A percentile compares a stretch with the other conserved stretches of the same genome.
Conservation (phyloP, 192 early-diverging fungal genomes). For the Gryganskiella cystojenkinii region DNA sequence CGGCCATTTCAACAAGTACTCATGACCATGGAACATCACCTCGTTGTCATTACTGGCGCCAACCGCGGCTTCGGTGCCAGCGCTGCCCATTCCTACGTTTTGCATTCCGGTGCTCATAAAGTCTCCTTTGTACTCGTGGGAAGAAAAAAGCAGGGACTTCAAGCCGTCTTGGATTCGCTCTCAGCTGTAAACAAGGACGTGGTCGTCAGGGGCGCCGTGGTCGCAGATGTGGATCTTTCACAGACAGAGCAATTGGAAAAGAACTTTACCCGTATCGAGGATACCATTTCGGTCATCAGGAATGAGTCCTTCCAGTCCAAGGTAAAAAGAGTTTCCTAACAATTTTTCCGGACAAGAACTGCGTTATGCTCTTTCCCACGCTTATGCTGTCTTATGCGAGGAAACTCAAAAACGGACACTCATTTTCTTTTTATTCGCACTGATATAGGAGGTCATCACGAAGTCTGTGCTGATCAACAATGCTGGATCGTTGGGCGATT, state of each 20-base stretch:
- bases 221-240: slow-evolving; percentile 48
- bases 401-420: no score
- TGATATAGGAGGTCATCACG: slow-evolving; percentile 17
- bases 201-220: slow-evolving; percentile 19
- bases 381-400: background rate
- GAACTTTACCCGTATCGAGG: slow-evolving; percentile 31
- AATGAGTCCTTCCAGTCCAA: slow-evolving; percentile 19
- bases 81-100: slow-evolving; percentile 57
- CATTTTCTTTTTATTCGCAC: no score
- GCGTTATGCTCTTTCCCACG: background rate
- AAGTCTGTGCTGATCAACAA: slow-evolving; percentile 75
- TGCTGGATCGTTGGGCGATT: slow-evolving; percentile 78
- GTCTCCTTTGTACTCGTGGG: slow-evolving; percentile 70
- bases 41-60: slow-evolving; percentile 72
- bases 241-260: slow-evolving; percentile 16
- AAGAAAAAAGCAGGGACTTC: slow-evolving; percentile 53
- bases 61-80: slow-evolving; percentile 72
- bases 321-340: slow-evolving; percentile 15
- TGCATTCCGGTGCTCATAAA: slow-evolving; percentile 19
- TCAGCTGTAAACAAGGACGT: background rate
- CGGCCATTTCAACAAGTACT: background rate
- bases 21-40: slow-evolving; percentile 42
- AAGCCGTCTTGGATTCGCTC: slow-evolving; percentile 24
- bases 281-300: slow-evolving; percentile 11
- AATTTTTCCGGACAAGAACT: background rate